These are phyloP conservation scores for Cladosporium oxysporum DNA, from an alignment of 2,329 filamentous ascomycete species.

Conservation along the genomic window DNA sequence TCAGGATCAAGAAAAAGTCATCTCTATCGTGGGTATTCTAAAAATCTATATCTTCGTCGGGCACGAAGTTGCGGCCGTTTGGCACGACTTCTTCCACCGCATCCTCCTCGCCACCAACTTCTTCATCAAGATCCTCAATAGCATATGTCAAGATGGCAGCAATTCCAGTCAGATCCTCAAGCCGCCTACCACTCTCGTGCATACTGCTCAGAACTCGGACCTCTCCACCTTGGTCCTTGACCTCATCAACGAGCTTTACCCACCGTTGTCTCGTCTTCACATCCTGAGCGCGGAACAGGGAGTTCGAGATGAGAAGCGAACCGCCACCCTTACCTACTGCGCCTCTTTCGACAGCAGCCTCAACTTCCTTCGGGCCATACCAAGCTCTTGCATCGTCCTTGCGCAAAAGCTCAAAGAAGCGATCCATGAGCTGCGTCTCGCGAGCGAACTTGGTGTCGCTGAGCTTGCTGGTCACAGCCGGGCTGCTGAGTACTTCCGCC, in stretches of 20 bases:
- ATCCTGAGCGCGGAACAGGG: conserved; percentile 81
- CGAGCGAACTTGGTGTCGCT: conserved; percentile 85
- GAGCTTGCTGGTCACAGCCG: conserved; percentile 74
- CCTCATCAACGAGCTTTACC: conserved; percentile 82
- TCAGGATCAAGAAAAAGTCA: background rate
- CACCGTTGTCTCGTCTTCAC: conserved; percentile 75
- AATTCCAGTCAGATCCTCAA: conserved; percentile 82
- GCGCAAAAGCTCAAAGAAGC: conserved; percentile 74
- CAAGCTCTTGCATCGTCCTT: conserved; percentile 85
- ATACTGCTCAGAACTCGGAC: conserved; percentile 87
- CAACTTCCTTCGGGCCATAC: conserved; percentile 83
- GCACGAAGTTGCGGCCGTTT: conserved; percentile 11
- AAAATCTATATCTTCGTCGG: conserved; percentile 18
- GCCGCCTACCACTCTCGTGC: conserved; percentile 85
- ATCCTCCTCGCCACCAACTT: conserved; percentile 24
- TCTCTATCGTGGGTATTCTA: conserved; percentile 17
- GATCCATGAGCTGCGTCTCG: conserved; percentile 82
- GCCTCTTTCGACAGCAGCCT: conserved; percentile 79
- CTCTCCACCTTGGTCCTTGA: conserved; percentile 81
- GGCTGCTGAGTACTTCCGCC: conserved; percentile 80
- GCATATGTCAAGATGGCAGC: conserved; percentile 91
- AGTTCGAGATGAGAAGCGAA: conserved; percentile 81
- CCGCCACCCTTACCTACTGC: conserved; percentile 87
- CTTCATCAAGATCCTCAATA: conserved; percentile 76
- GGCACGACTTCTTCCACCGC: background rate